Evolutionary conservation across 805 yeast genomes (phyloP), one percentile per base, ranked within the genome.

Genomic region (Cyberlindnera mississippiensis): DNA sequence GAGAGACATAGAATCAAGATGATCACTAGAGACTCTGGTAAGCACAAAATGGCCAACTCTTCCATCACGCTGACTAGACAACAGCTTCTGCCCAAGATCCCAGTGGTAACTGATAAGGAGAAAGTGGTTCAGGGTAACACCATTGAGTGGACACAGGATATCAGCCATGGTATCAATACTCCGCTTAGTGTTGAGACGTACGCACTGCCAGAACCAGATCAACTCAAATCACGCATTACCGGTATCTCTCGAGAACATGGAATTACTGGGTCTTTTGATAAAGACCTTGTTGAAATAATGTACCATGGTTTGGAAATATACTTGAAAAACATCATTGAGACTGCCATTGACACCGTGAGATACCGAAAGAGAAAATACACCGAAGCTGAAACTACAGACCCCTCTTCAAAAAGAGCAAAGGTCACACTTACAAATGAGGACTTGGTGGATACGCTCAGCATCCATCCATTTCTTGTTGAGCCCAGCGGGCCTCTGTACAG

Each of bases 201-300:
- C 58, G 90, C 90, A 48, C 61, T 93, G 5, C 97, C 97, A 0
- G 98, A 91, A 50, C 70, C 72, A 31, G 89, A 81, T 35, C 73
- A 73, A 29, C 62, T 93, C 34, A 75, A 78, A 39, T 67, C 80
- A 11, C 72, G 89, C 39, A 80, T 93, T 72, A 64, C 81, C 16
- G 93, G 96, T 56, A 80, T 85, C 9, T 83, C 93, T 50, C 73
- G 96, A 53, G 98, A 93, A 56, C 80, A 88, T 58, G 99, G 99
- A 0, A 66, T 93, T 8, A 72, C 89, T 0, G 96, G 96, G 1
- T 78, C 80, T 13, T 71, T 91, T n/a, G 81, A 79, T 34, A 73
- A 81, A n/a, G 80, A 79, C 16, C 85, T 84, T 6, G 75, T 85
- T n/a, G 95, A 89, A 41, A 67, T 93, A 15, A 60, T 90, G 48